Conservation (phyloP, 2,329 filamentous ascomycete species). For the Fusarium coffeatum region DNA sequence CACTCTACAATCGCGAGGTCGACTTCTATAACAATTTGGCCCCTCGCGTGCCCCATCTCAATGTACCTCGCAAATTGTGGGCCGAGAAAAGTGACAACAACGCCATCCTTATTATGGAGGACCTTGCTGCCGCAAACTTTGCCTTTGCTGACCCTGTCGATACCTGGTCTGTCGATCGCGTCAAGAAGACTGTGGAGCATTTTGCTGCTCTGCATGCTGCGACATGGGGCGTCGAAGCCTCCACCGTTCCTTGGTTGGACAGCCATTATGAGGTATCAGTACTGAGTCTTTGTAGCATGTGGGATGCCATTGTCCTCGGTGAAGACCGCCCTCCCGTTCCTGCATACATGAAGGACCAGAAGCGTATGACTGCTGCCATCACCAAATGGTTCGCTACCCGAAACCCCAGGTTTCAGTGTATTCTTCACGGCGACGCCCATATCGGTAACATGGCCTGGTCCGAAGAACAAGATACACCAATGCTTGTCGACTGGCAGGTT, state of each 20-base stretch:
- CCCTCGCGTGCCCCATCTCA: conserved; percentile 23
- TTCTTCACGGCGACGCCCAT: conserved; percentile 6
- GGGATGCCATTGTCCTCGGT: conserved; percentile 1
- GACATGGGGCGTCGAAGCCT: conserved; percentile 14
- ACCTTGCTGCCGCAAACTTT: conserved; percentile 10
- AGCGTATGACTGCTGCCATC: neutral
- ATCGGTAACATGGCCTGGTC: conserved; percentile 7
- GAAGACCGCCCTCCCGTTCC: neutral
- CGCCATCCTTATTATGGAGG: conserved; percentile 19
- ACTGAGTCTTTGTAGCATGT: conserved; percentile 9
- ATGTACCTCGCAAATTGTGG: conserved; percentile 16
- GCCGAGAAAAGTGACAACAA: conserved; percentile 19
- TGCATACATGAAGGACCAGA: conserved; percentile 4
- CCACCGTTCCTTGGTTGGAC: conserved; percentile 14
- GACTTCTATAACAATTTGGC: conserved; percentile 24
- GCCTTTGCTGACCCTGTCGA: conserved; percentile 17
- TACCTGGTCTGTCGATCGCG: conserved; percentile 21
- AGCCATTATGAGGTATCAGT: conserved; percentile 18
- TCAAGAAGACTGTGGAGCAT: conserved; percentile 18
- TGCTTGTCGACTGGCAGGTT: conserved; percentile 8
- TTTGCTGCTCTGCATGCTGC: conserved; percentile 20
- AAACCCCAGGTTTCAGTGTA: conserved; percentile 5
- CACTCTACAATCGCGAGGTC: conserved; percentile 17
- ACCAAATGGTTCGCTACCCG: conserved; percentile 7
- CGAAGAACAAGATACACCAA: neutral